Evolutionary conservation across 31 red algal genomes (phyloP).

Genomic region (Bonnemaisonia californica): DNA sequence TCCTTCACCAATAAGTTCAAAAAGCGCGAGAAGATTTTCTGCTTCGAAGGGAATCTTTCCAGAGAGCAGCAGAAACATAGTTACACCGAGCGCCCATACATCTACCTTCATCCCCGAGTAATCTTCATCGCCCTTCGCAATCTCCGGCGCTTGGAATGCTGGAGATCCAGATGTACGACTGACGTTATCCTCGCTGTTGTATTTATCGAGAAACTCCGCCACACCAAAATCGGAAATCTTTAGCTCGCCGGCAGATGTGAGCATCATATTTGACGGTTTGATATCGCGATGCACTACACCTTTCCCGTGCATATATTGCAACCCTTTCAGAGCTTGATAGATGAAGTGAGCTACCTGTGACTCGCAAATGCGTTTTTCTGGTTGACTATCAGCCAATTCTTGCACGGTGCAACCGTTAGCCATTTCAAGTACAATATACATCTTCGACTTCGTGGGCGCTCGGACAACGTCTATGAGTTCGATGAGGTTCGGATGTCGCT

Average conservation of each 20-base stretch:
- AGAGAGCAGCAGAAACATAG: slow-evolving; percentile 80
- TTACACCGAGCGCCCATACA: slow-evolving; percentile 98
- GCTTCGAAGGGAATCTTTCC: slow-evolving; percentile 92
- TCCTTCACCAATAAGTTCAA: slow-evolving; percentile 80
- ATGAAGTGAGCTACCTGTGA: slow-evolving; percentile 52
- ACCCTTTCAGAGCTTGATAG: slow-evolving; percentile 72
- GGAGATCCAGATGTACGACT: slow-evolving; percentile 90
- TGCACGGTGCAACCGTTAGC: slow-evolving; percentile 91
- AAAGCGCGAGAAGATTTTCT: slow-evolving; percentile 77
- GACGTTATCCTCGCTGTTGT: slow-evolving; percentile 76
- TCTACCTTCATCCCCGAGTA: slow-evolving; percentile 94
- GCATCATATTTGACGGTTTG: slow-evolving; percentile 94
- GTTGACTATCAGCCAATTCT: slow-evolving; percentile 64
- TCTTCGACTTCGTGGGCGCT: slow-evolving; percentile 41
- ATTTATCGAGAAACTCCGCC: slow-evolving; percentile 92
- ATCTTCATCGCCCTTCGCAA: slow-evolving; percentile 81
- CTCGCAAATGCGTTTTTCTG: slow-evolving; percentile 40
- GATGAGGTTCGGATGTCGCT: slow-evolving; percentile 92
- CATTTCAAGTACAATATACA: slow-evolving; percentile 94
- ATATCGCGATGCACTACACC: slow-evolving; percentile 97
- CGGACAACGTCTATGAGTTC: slow-evolving; percentile 91
- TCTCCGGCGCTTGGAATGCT: slow-evolving; percentile 97
- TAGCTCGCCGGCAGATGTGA: slow-evolving; percentile 72
- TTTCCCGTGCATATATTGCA: slow-evolving; percentile 87
- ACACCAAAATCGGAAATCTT: slow-evolving; percentile 98